Percentiles rank a stretch among this genome's conserved stretches.
phyloP scores from a whole-genome alignment of 495 filamentous ascomycete species.

The Xylaria cubensis region DNA sequence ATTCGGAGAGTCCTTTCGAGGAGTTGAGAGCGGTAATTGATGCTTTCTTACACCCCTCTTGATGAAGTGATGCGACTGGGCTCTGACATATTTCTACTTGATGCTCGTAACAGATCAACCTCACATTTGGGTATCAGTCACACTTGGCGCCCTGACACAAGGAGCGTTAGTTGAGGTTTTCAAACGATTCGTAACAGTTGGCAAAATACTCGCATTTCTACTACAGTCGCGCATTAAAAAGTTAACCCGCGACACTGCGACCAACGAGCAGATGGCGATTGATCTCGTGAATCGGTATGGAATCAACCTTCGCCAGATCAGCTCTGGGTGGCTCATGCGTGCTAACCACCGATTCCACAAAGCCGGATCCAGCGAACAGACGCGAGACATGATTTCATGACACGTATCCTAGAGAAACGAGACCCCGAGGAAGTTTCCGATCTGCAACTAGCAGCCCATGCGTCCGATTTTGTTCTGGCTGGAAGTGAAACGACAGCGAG shows the following conservation, averaged over 20 bases:
- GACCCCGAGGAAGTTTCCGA: not conserved
- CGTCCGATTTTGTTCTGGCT: slow-evolving; percentile 42
- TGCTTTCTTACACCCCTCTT: too few species aligned
- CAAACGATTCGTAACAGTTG: slow-evolving; percentile 14
- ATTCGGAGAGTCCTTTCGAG: slow-evolving; percentile 62
- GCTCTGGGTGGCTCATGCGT: too few species aligned
- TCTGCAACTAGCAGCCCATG: slow-evolving; percentile 28
- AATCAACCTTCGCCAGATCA: too few species aligned
- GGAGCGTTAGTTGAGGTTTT: slow-evolving; percentile 28
- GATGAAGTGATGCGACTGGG: too few species aligned
- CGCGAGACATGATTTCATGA: slow-evolving; percentile 23
- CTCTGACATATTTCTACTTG: too few species aligned
- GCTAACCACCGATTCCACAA: not conserved
- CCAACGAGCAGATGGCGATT: slow-evolving; percentile 17
- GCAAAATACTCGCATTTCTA: slow-evolving; percentile 7
- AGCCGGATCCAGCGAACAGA: too few species aligned
- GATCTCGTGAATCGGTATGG: slow-evolving; percentile 10
- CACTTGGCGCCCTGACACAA: slow-evolving; percentile 29
- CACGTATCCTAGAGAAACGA: slow-evolving; percentile 24
- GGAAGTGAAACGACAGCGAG: slow-evolving; percentile 58
- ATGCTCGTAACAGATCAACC: slow-evolving; percentile 9
- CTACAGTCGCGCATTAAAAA: slow-evolving; percentile 16
- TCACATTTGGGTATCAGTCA: slow-evolving; percentile 41
- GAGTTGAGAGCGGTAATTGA: slow-evolving; percentile 24
- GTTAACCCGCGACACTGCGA: slow-evolving; percentile 12